These are phyloP conservation scores for Tolypocladium inflatum DNA, from an alignment of 2,329 filamentous ascomycete genomes.

Conservation along the genomic window DNA sequence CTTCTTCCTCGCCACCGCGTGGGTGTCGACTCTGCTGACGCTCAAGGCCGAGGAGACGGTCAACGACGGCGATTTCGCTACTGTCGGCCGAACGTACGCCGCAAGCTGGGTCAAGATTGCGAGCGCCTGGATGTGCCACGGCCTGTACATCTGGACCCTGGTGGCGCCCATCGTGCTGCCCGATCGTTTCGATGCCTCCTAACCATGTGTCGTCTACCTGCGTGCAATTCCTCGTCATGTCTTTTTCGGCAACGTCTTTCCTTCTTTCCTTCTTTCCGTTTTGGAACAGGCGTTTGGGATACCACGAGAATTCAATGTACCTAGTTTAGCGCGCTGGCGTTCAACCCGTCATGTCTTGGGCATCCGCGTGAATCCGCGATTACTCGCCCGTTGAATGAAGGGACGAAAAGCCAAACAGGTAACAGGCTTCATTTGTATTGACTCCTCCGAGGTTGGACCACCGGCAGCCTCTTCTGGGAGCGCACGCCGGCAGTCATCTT, in stretches of 20 bases:
- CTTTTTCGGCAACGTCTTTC: not conserved
- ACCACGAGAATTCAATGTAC: not conserved
- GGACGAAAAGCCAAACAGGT: not conserved
- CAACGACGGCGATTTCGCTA: constrained; percentile 66
- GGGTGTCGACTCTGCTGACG: constrained; percentile 82
- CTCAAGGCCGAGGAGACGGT: constrained; percentile 63
- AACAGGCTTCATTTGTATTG: not conserved
- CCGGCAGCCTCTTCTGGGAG: not conserved
- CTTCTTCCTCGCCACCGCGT: constrained; percentile 91
- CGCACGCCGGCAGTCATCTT: not conserved
- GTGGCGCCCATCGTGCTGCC: constrained; percentile 78
- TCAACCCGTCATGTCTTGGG: not conserved
- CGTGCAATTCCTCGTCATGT: not conserved
- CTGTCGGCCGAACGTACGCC: constrained; percentile 91
- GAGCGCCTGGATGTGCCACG: constrained; percentile 93
- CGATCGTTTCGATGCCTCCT: constrained; percentile 66
- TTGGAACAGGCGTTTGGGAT: not conserved
- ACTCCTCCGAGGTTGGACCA: not conserved
- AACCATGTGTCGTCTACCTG: not conserved
- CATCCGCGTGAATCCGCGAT: not conserved
- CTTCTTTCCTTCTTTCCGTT: not conserved
- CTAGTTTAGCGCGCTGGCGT: not conserved
- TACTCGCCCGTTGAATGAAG: not conserved
- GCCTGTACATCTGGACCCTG: constrained; percentile 87
- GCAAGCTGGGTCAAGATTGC: constrained; percentile 99